Conservation (phyloP, 2,329 filamentous ascomycete species). For the Salinomyces thailandicus region DNA sequence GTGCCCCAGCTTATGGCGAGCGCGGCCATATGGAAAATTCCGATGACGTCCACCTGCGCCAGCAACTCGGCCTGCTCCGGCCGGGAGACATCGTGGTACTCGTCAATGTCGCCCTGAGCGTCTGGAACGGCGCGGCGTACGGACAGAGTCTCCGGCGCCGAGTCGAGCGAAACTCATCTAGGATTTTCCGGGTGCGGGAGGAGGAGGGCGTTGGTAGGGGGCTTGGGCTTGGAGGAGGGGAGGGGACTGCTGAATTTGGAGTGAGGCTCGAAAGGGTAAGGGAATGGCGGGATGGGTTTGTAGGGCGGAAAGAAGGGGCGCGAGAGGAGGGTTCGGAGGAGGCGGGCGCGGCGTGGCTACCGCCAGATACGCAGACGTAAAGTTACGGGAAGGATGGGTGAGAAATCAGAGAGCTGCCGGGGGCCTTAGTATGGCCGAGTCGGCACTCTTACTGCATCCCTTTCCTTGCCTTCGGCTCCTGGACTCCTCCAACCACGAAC, state of each 20-base stretch:
- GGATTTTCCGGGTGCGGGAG: neutral
- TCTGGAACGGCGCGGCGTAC: slow-evolving; percentile 68
- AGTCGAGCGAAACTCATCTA: slow-evolving; percentile 38
- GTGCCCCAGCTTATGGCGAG: no score
- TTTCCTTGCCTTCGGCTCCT: no score
- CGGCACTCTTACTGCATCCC: no score
- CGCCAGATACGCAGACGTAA: slow-evolving; percentile 25
- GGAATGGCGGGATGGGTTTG: slow-evolving; percentile 65
- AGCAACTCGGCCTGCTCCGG: slow-evolving; percentile 41
- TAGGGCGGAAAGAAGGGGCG: slow-evolving; percentile 31
- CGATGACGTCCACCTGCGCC: slow-evolving; percentile 28
- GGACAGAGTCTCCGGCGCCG: slow-evolving; percentile 73
- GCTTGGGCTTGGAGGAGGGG: slow-evolving; percentile 35
- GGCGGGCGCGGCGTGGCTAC: slow-evolving; percentile 13
- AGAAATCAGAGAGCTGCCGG: no score
- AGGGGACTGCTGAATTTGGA: slow-evolving; percentile 53
- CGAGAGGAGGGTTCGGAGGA: neutral
- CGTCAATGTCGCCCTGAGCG: slow-evolving; percentile 65
- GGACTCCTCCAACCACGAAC: no score
- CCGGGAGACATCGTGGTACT: slow-evolving; percentile 69
- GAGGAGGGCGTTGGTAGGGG: slow-evolving; percentile 1
- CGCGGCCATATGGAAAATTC: no score
- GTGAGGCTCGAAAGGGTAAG: slow-evolving; percentile 57
- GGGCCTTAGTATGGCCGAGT: no score
- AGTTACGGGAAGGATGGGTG: no score